Evolutionary conservation across 1,284 basidiomycete species (phyloP).

Genomic region (Sporisorium reilianum): DNA sequence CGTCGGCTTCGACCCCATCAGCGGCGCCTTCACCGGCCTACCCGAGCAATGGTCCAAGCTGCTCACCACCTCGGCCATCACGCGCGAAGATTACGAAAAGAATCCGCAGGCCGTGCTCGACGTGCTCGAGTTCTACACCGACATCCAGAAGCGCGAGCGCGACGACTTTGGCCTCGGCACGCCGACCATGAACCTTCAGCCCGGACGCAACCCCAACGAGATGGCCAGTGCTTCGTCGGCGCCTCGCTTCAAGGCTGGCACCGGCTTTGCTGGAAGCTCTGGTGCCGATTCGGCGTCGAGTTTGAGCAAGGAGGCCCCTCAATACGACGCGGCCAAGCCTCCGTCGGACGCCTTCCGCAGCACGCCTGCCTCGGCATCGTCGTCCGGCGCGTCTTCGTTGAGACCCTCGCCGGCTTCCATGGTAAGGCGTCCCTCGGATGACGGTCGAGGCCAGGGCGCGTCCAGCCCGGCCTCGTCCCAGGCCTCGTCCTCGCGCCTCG

Average conservation of each 20-base stretch:
- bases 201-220: conserved; percentile 56
- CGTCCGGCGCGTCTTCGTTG: conserved; percentile 20
- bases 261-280: conserved; percentile 52
- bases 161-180: conserved; percentile 75
- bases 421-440: conserved; percentile 40
- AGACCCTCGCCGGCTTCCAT: conserved; percentile 29
- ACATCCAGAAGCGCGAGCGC: conserved; percentile 91
- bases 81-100: conserved; percentile 94
- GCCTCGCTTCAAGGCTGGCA: conserved; percentile 53
- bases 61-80: conserved; percentile 94
- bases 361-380: conserved; percentile 12
- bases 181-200: conserved; percentile 65
- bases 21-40: conserved; percentile 93
- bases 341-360: conserved; percentile 47
- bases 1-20: conserved; percentile 94
- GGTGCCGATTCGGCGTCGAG: conserved; percentile 32
- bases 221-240: conserved; percentile 36
- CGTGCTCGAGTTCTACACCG: conserved; percentile 97
- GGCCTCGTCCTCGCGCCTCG: conserved; percentile 37
- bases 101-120: conserved; percentile 97
- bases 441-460: conserved; percentile 31
- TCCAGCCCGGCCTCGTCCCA: conserved; percentile 36
- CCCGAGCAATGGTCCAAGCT: conserved; percentile 97
- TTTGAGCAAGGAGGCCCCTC: conserved; percentile 37
- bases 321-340: conserved; percentile 35